Percentiles rank a stretch among this genome's conserved stretches.
Conservation (phyloP, 768 basidiomycete genomes). For the Phallus indusiatus region DNA sequence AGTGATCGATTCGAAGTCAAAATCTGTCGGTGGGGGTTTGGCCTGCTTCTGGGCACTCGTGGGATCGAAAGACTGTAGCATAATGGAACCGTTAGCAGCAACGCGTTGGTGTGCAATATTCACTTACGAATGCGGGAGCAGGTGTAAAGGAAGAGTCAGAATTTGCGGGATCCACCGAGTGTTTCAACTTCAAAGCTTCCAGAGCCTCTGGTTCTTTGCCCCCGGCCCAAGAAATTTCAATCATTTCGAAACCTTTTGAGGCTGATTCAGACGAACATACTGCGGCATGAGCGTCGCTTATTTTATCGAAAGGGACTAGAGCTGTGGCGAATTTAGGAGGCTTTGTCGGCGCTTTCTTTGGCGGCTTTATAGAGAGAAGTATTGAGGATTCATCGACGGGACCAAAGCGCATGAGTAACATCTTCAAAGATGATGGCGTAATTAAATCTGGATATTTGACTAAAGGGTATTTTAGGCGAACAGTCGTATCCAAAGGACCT, state of each 20-base stretch:
- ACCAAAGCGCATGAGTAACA: slow-evolving; percentile 53
- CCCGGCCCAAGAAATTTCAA: slow-evolving; percentile 68
- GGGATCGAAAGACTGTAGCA: background rate
- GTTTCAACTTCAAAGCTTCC: slow-evolving; percentile 58
- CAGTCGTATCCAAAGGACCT: slow-evolving; percentile 66
- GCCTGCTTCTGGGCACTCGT: background rate
- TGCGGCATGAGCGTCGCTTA: slow-evolving; percentile 67
- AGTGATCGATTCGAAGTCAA: slow-evolving; percentile 76
- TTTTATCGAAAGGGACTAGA: slow-evolving; percentile 65
- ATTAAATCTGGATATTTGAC: slow-evolving; percentile 49
- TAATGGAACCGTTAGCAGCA: background rate
- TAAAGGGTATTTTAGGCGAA: slow-evolving; percentile 60
- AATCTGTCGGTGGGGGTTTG: slow-evolving; percentile 19
- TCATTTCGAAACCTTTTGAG: slow-evolving; percentile 44
- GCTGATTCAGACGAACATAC: slow-evolving; percentile 50
- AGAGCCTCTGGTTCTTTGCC: slow-evolving; percentile 67
- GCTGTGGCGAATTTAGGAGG: slow-evolving; percentile 62
- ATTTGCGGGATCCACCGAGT: background rate
- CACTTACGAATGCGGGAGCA: background rate
- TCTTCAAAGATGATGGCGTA: slow-evolving; percentile 36
- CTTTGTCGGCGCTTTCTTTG: slow-evolving; percentile 45
- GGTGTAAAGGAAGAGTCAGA: too few species aligned
- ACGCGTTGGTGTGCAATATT: background rate
- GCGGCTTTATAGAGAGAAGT: slow-evolving; percentile 56
- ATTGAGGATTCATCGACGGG: slow-evolving; percentile 52